Base-by-base conservation (phyloP, 1,139 yeast genomes). In the Yamadazyma diddensiae region DNA sequence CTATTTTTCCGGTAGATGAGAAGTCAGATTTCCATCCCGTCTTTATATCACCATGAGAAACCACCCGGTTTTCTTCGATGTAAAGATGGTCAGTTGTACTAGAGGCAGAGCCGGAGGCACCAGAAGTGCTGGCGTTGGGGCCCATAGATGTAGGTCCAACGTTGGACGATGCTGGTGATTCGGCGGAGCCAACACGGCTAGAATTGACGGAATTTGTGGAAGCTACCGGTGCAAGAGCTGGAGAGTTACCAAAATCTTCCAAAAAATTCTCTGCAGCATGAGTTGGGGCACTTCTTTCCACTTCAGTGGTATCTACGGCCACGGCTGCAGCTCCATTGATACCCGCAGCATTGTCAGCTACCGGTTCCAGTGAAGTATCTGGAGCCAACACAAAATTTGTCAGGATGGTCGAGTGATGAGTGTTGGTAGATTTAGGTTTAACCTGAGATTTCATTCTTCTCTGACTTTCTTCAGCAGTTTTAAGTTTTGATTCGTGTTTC, bases 21-120 rank as follows among this genome's bases (percentile, higher is more conserved):
- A 82, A 90, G 57, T 94, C 97, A 0, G 94, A 79, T 56, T 92
- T 92, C 98, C 98, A 92, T 5, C 98, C 98, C 15, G 76, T 70
- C 53, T 83, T 85, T 50, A 87, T 59, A 38, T 85, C 95, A 5
- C 96, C 96, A 35, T 79, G 75, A 10, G 82, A 74, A 9, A 92
- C 67, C 1, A 85, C 77, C 27, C 92, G 68, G 1, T 74, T 70
- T 48, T 87, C 95, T 50, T 87, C 94, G 5, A 80, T 59, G 45
- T 73, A 81, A 10, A 82, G 50, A 14, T 74, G 59, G 31, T 22
- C 25, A 12, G 11, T 8, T 12, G 6, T 13, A 12, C 11, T 12
- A 5, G 15, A 6, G 6, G 8, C 15, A 22, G 6, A 7, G 13
- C 15, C 6, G 7, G 25, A n/a, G 15, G 15, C 15, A 12, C 15